phyloP scores from a whole-genome alignment of 441 rosid species.

The Adansonia grandidieri region DNA sequence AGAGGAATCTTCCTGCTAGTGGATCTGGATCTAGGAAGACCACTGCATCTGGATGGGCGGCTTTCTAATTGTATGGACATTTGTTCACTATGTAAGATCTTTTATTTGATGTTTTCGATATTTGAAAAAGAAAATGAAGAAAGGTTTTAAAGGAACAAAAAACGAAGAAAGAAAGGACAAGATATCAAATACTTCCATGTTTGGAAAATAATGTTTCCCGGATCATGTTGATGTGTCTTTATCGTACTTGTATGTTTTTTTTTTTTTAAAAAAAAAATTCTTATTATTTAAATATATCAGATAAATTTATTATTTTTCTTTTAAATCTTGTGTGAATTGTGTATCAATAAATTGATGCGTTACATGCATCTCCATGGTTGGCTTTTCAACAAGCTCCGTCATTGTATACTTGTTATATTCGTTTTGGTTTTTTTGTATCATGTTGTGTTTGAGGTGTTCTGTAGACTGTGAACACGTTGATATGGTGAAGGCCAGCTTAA shows the following conservation, averaged over 20 bases:
- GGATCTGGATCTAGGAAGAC: constrained; percentile 58
- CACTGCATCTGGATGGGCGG: constrained; percentile 97
- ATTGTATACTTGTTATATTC: not conserved
- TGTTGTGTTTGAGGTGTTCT: not conserved
- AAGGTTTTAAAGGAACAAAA: constrained; percentile 20
- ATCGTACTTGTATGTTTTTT: constrained; percentile 6
- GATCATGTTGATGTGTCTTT: constrained; percentile 25
- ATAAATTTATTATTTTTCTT: constrained; percentile 23
- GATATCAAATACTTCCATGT: constrained; percentile 35
- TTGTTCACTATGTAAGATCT: constrained; percentile 31
- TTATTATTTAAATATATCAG: constrained; percentile 2
- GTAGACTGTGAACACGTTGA: no score
- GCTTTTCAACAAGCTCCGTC: not conserved
- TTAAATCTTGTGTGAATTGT: not conserved
- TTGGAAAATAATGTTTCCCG: constrained; percentile 36
- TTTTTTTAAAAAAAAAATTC: not conserved
- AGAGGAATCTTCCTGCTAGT: constrained; percentile 79
- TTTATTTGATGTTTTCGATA: constrained; percentile 33
- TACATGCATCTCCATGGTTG: not conserved
- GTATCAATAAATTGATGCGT: not conserved
- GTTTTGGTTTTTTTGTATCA: no score
- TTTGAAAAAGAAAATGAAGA: constrained; percentile 29
- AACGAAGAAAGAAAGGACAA: constrained; percentile 23
- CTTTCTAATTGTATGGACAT: constrained; percentile 52
- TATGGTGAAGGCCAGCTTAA: no score